These are phyloP conservation scores for Calonectria henricotiae DNA, from an alignment of 2,329 filamentous ascomycete genomes.

Conservation along the genomic window DNA sequence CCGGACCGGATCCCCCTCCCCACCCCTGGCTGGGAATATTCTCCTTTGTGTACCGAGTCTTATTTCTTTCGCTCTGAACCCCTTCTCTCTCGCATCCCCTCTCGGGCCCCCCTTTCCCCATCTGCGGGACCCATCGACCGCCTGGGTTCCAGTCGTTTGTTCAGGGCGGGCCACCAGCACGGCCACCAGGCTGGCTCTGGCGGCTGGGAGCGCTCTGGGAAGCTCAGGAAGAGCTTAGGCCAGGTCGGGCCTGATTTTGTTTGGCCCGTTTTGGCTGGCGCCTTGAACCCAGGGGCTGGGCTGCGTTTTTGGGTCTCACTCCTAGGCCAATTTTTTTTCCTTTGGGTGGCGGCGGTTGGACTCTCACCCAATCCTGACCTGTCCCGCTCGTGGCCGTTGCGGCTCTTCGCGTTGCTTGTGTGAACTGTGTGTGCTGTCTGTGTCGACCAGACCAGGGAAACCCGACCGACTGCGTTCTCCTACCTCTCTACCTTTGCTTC, in stretches of 20 bases:
- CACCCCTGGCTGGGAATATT: not conserved
- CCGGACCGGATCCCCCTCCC: not conserved
- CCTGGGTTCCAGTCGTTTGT: slow-evolving; percentile 2
- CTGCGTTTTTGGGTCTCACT: slow-evolving; percentile 40
- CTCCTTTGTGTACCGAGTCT: not conserved
- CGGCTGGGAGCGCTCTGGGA: slow-evolving; percentile 20
- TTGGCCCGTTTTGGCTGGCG: slow-evolving; percentile 34
- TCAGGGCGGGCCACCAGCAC: slow-evolving; percentile 18
- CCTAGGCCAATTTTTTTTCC: slow-evolving; percentile 46
- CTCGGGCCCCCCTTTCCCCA: slow-evolving; percentile 7
- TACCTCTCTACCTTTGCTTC: slow-evolving; percentile 31
- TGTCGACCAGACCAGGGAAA: slow-evolving; percentile 30
- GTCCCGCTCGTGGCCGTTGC: slow-evolving; percentile 39
- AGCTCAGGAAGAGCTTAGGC: slow-evolving; percentile 25
- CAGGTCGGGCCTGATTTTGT: slow-evolving; percentile 15
- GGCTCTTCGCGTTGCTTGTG: slow-evolving; percentile 44
- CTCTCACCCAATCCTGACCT: slow-evolving; percentile 40
- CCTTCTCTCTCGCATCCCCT: slow-evolving; percentile 4
- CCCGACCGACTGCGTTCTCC: slow-evolving; percentile 24
- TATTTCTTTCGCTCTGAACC: not conserved
- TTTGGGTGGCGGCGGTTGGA: slow-evolving; percentile 44
- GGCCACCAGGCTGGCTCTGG: slow-evolving; percentile 19
- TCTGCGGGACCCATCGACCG: slow-evolving; percentile 27
- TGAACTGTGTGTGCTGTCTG: slow-evolving; percentile 44
- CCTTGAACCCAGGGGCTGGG: slow-evolving; percentile 44